These are phyloP conservation scores for Colletotrichum liriopes DNA, from an alignment of 2,329 filamentous ascomycete genomes.

Conservation along the genomic window DNA sequence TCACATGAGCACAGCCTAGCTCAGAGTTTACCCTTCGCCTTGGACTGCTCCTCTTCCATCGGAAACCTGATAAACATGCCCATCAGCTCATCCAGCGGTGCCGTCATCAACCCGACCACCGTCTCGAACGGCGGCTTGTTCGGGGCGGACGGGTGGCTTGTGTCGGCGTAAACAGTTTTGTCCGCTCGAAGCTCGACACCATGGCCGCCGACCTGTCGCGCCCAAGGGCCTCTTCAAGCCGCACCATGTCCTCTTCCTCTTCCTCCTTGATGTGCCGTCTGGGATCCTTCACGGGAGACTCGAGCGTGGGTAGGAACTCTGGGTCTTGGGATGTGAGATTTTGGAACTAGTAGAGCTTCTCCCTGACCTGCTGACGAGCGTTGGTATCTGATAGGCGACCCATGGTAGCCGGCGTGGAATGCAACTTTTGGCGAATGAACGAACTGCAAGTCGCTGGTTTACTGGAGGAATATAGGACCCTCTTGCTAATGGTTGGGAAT, in stretches of 20 bases:
- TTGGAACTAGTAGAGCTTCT: slow-evolving; percentile 66
- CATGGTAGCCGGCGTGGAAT: background rate
- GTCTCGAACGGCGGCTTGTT: slow-evolving; percentile 71
- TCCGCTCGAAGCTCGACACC: slow-evolving; percentile 62
- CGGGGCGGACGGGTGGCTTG: slow-evolving; percentile 66
- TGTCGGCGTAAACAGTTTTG: slow-evolving; percentile 69
- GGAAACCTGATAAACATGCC: slow-evolving; percentile 72
- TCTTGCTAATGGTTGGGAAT: background rate
- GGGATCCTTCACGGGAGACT: slow-evolving; percentile 60
- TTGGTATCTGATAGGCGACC: slow-evolving; percentile 46
- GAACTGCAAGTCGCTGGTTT: background rate
- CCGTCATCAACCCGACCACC: slow-evolving; percentile 66
- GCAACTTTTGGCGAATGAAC: background rate
- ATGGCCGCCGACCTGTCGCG: slow-evolving; percentile 53
- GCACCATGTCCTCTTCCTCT: slow-evolving; percentile 64
- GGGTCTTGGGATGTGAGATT: slow-evolving; percentile 56
- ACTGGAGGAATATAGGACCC: background rate
- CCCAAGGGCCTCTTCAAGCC: slow-evolving; percentile 60
- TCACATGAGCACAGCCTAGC: background rate
- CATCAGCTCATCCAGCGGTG: slow-evolving; percentile 69
- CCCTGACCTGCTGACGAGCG: slow-evolving; percentile 61
- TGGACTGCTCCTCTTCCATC: background rate
- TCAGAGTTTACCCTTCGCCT: background rate
- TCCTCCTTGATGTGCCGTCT: slow-evolving; percentile 65
- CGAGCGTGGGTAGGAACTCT: slow-evolving; percentile 60